Evolutionary conservation across 1,284 basidiomycete species (phyloP).

Genomic region (Abortiporus biennis): DNA sequence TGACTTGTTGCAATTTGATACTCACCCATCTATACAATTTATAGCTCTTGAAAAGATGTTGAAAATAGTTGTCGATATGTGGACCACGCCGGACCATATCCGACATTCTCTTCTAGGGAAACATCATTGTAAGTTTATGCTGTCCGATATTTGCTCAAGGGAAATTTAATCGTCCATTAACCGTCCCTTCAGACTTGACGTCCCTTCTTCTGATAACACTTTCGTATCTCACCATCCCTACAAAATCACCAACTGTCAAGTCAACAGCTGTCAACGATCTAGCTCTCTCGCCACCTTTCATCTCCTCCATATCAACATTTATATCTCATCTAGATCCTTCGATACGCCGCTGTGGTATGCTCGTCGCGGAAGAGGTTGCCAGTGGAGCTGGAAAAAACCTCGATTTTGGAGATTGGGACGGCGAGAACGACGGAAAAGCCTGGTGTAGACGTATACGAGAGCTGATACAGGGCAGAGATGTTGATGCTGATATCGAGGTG

Average conservation of each 20-base stretch:
- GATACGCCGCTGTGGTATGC: slow-evolving; percentile 89
- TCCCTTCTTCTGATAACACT: slow-evolving; percentile 60
- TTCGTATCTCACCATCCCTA: slow-evolving; percentile 50
- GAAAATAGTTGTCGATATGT: slow-evolving; percentile 44
- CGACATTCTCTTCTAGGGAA: slow-evolving; percentile 65
- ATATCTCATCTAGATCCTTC: slow-evolving; percentile 73
- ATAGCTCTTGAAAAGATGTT: slow-evolving; percentile 46
- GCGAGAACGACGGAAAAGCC: slow-evolving; percentile 57
- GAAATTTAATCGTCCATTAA: slow-evolving; percentile 2
- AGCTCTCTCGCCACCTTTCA: slow-evolving; percentile 55
- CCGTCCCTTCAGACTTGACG: slow-evolving; percentile 50
- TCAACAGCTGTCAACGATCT: slow-evolving; percentile 29
- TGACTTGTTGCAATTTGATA: slow-evolving; percentile 1
- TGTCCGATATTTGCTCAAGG: background rate
- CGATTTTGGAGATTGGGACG: slow-evolving; percentile 83
- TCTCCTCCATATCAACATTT: slow-evolving; percentile 72
- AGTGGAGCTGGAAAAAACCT: slow-evolving; percentile 56
- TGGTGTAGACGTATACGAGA: slow-evolving; percentile 60
- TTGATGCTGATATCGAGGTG: slow-evolving; percentile 30
- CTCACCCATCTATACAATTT: slow-evolving; percentile 2
- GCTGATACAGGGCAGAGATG: slow-evolving; percentile 46
- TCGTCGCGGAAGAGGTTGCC: slow-evolving; percentile 81
- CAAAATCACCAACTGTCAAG: slow-evolving; percentile 30
- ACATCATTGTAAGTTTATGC: slow-evolving; percentile 52
- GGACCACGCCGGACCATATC: slow-evolving; percentile 64